Percentiles rank a stretch among this genome's conserved stretches.
phyloP scores from a whole-genome alignment of 169 alveolate species.

The Eimeria acervulina region DNA sequence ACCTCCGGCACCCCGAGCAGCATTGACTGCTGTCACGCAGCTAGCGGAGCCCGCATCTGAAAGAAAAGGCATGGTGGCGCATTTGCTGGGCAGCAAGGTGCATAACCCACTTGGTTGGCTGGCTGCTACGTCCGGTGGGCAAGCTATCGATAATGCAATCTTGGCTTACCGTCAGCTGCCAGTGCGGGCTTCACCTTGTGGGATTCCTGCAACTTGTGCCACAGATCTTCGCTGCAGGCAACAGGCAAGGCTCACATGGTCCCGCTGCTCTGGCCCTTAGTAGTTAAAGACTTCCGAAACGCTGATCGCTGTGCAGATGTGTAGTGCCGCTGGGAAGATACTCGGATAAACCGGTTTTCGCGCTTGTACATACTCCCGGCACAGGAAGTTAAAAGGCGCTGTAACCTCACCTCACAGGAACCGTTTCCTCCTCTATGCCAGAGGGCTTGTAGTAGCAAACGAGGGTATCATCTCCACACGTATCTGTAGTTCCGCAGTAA shows the following conservation, averaged over 20 bases:
- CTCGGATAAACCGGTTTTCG: too few species aligned
- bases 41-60: background rate
- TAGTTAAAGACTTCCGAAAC: too few species aligned
- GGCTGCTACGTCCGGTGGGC: background rate
- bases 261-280: too few species aligned
- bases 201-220: constrained; percentile 34
- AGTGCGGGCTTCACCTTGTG: background rate
- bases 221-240: background rate
- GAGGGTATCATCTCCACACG: background rate
- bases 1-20: background rate
- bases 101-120: background rate
- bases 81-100: background rate
- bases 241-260: background rate
- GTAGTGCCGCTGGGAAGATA: too few species aligned
- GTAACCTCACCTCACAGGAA: constrained; percentile 15
- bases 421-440: background rate
- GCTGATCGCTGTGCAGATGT: too few species aligned
- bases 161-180: background rate
- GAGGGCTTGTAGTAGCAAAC: constrained; percentile 40
- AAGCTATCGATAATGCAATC: background rate
- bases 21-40: constrained; percentile 24
- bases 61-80: background rate
- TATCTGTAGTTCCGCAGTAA: constrained; percentile 18
- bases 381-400: background rate
- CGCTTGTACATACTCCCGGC: too few species aligned